phyloP scores from a whole-genome alignment of 768 basidiomycete genomes.

The Pisolithus tinctorius region DNA sequence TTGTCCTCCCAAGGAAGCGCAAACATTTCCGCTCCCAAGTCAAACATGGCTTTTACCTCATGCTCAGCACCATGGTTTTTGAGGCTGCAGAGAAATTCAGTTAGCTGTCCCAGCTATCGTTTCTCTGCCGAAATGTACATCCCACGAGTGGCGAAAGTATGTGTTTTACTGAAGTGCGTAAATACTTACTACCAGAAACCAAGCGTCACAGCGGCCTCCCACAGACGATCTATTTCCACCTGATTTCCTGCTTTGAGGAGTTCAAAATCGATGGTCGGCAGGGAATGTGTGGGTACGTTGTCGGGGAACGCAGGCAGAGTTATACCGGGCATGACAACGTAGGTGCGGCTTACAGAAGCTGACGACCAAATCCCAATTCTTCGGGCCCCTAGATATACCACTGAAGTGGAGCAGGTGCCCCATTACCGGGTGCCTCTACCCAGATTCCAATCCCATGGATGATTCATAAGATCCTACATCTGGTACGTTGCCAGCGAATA shows the following conservation, averaged over 20 bases:
- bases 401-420: too few relatives aligned
- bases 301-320: slow-evolving; percentile 37
- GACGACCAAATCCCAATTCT: too few relatives aligned
- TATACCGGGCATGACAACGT: slow-evolving; percentile 24
- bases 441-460: too few relatives aligned
- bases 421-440: too few relatives aligned
- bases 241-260: slow-evolving; percentile 30
- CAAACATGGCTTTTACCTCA: slow-evolving; percentile 34
- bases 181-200: slow-evolving; percentile 50
- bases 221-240: slow-evolving; percentile 36
- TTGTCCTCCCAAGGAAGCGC: slow-evolving; percentile 36
- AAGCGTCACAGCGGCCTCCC: slow-evolving; percentile 40
- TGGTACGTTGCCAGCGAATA: too few relatives aligned
- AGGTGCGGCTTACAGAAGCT: too few relatives aligned
- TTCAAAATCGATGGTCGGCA: slow-evolving; percentile 40
- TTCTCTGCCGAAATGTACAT: neutral
- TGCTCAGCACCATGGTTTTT: slow-evolving; percentile 37
- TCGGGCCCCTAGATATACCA: too few relatives aligned
- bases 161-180: neutral
- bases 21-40: slow-evolving; percentile 36
- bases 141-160: too few relatives aligned
- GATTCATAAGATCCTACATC: too few relatives aligned
- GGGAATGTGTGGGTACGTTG: slow-evolving; percentile 36
- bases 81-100: slow-evolving; percentile 21
- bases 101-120: neutral